Conservation (phyloP, 2,329 filamentous ascomycete genomes). For the Scedosporium dehoogii region DNA sequence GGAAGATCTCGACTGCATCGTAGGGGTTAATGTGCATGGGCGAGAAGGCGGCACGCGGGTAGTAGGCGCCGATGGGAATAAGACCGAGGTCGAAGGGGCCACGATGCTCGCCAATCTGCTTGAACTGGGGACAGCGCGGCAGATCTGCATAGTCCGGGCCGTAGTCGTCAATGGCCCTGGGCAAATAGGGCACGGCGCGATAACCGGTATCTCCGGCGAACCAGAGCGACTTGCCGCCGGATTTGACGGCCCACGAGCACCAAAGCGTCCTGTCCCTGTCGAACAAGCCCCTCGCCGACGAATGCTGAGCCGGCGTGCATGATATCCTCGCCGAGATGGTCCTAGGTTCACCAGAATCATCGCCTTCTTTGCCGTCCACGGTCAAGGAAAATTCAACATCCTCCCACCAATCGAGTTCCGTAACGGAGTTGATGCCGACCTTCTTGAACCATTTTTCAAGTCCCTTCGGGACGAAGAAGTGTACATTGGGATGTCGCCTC, state of each 20-base stretch:
- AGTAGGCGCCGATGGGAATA: constrained; percentile 88
- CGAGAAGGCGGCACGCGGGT: constrained; percentile 62
- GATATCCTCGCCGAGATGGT: constrained; percentile 62
- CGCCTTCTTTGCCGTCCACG: constrained; percentile 16
- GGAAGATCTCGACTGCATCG: constrained; percentile 83
- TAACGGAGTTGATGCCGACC: constrained; percentile 64
- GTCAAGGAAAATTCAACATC: constrained; percentile 62
- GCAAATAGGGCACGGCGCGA: constrained; percentile 59
- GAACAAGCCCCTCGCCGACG: constrained; percentile 55
- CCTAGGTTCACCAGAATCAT: constrained; percentile 18
- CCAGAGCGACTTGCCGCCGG: constrained; percentile 68
- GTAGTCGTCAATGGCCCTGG: constrained; percentile 59
- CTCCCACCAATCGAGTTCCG: constrained; percentile 95
- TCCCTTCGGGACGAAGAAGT: constrained; percentile 82
- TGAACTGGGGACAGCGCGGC: constrained; percentile 75
- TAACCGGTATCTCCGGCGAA: constrained; percentile 92
- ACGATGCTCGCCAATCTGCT: constrained; percentile 66
- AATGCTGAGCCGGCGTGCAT: constrained; percentile 80
- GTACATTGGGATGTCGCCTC: constrained; percentile 62
- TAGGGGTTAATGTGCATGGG: constrained; percentile 78
- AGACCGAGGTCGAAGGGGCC: constrained; percentile 86
- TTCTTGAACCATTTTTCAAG: constrained; percentile 73
- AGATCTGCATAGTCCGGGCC: constrained; percentile 52
- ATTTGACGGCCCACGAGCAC: constrained; percentile 75
- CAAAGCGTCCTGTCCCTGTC: constrained; percentile 74